These are phyloP conservation scores for Parasarocladium wereldwijsianum DNA, from an alignment of 2,329 filamentous ascomycete genomes.

Conservation along the genomic window DNA sequence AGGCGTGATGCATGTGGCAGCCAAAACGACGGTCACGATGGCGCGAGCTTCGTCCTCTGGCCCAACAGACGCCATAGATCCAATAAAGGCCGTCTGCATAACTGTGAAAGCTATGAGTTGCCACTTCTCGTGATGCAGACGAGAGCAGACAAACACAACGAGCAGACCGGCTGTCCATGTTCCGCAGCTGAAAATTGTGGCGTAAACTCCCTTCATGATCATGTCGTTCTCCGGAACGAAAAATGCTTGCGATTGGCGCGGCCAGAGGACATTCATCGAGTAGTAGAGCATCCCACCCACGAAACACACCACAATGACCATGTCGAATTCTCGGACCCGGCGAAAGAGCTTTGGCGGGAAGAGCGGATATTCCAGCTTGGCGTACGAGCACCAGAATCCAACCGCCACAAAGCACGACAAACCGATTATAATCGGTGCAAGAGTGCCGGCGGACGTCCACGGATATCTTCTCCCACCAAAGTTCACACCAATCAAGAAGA, in stretches of 20 bases:
- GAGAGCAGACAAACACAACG: conserved; percentile 13
- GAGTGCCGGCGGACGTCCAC: conserved; percentile 13
- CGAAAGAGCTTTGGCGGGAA: conserved; percentile 16
- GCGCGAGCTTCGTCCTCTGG: conserved; percentile 17
- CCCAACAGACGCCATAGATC: conserved; percentile 17
- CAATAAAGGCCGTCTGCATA: conserved; percentile 19
- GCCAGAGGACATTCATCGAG: conserved; percentile 17
- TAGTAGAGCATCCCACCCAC: conserved; percentile 18
- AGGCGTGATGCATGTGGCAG: conserved; percentile 16
- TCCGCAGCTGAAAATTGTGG: conserved; percentile 14
- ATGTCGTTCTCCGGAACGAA: conserved; percentile 11
- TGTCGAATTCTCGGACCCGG: conserved; percentile 14
- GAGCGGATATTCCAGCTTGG: conserved; percentile 13
- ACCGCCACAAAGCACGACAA: conserved; percentile 14
- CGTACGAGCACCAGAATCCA: conserved; percentile 14
- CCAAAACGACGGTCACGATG: conserved; percentile 17
- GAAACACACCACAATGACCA: conserved; percentile 16
- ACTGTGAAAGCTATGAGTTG: conserved; percentile 19
- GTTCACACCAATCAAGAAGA: conserved; percentile 16
- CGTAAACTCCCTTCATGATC: conserved; percentile 14
- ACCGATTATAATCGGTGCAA: conserved; percentile 17
- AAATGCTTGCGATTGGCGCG: conserved; percentile 13
- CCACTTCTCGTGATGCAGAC: conserved; percentile 19
- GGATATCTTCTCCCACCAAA: conserved; percentile 14
- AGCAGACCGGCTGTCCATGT: conserved; percentile 16